Percentiles rank a stretch among this genome's conserved stretches.
These are phyloP conservation scores for Debaryomyces sp. DNA, from an alignment of 1,139 yeast species.

Conservation along the genomic window DNA sequence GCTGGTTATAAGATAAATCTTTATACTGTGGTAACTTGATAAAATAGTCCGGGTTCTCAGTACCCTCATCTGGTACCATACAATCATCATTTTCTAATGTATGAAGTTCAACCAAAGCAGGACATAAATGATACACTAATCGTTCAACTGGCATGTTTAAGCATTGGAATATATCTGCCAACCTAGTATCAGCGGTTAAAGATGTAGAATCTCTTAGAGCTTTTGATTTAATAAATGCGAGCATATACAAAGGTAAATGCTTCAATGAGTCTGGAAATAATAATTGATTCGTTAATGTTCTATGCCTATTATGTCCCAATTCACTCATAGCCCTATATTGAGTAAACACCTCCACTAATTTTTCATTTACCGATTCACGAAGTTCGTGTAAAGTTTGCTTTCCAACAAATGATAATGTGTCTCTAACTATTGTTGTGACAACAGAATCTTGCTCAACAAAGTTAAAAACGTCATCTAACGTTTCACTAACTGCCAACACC, in stretches of 20 bases:
- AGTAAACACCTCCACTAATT: slow-evolving; percentile 72
- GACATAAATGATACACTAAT: slow-evolving; percentile 72
- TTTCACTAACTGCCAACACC: slow-evolving; percentile 79
- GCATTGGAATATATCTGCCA: slow-evolving; percentile 59
- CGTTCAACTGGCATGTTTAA: slow-evolving; percentile 59
- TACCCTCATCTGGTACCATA: slow-evolving; percentile 30
- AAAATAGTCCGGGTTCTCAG: slow-evolving; percentile 50
- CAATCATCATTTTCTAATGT: slow-evolving; percentile 61
- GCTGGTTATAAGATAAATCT: slow-evolving; percentile 47
- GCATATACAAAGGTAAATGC: slow-evolving; percentile 67
- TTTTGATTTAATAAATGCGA: slow-evolving; percentile 69
- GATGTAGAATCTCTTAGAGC: slow-evolving; percentile 58
- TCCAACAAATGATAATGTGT: slow-evolving; percentile 64
- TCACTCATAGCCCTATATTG: slow-evolving; percentile 67
- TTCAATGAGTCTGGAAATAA: slow-evolving; percentile 82
- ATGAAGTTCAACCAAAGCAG: slow-evolving; percentile 78
- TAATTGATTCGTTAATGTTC: slow-evolving; percentile 62
- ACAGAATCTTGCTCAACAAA: slow-evolving; percentile 87
- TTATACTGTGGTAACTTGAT: slow-evolving; percentile 52
- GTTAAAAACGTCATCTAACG: slow-evolving; percentile 72
- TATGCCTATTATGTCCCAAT: slow-evolving; percentile 49
- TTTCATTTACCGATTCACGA: slow-evolving; percentile 62
- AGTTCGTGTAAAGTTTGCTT: slow-evolving; percentile 62
- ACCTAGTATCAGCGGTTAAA: slow-evolving; percentile 56
- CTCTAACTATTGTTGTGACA: slow-evolving; percentile 71